Evolutionary conservation across 257 asterid genomes (phyloP).

Genomic region (Lantana camara): DNA sequence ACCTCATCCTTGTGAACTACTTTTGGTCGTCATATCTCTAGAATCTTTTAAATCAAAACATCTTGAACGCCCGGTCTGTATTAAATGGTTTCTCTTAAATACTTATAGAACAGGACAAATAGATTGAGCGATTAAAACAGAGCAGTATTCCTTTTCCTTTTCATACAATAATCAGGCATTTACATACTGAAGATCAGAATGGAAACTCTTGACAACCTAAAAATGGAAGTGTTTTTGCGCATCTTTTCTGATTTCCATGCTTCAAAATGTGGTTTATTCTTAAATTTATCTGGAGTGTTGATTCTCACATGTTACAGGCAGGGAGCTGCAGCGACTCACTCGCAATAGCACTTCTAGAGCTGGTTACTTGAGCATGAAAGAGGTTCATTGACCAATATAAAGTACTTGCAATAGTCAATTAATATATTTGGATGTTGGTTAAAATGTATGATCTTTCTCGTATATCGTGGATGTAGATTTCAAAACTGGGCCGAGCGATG

Average conservation of each 20-base stretch:
- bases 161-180: background rate
- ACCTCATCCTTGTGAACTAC: slow-evolving; percentile 8
- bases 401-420: slow-evolving; percentile 7
- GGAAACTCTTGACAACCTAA: slow-evolving; percentile 25
- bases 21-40: background rate
- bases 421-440: slow-evolving; percentile 21
- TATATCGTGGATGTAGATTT: slow-evolving; percentile 56
- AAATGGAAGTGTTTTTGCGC: slow-evolving; percentile 11
- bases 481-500: slow-evolving; percentile 54
- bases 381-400: slow-evolving; percentile 53
- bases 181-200: slow-evolving; percentile 13
- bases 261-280: slow-evolving; percentile 29
- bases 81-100: background rate
- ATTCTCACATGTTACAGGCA: slow-evolving; percentile 87
- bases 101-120: background rate
- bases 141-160: background rate
- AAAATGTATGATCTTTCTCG: slow-evolving; percentile 33
- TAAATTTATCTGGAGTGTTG: slow-evolving; percentile 57
- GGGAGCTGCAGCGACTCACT: slow-evolving; percentile 92
- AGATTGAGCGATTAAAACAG: background rate
- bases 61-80: background rate
- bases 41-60: background rate
- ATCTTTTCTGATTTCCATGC: slow-evolving; percentile 8
- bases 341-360: slow-evolving; percentile 76
- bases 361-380: slow-evolving; percentile 71